These are phyloP conservation scores for Sphagnum fallax DNA, from an alignment of 228 moss, liverwort and hornwort genomes.

Conservation along the genomic window DNA sequence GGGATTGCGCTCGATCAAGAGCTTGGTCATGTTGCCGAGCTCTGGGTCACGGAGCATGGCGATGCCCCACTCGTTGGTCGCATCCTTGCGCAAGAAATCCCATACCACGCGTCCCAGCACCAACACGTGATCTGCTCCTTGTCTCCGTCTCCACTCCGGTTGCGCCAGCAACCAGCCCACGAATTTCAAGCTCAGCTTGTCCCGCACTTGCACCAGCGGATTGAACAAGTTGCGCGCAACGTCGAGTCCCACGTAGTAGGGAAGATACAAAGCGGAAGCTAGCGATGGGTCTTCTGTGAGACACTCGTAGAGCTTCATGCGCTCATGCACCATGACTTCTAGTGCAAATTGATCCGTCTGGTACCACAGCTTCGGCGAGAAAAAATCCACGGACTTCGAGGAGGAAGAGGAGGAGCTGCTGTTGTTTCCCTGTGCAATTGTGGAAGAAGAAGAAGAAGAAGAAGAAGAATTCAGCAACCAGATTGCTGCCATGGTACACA, in stretches of 20 bases:
- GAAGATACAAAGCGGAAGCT: slow-evolving; percentile 31
- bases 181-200: slow-evolving; percentile 21
- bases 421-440: not conserved
- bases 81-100: slow-evolving; percentile 32
- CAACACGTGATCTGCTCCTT: slow-evolving; percentile 35
- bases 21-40: slow-evolving; percentile 33
- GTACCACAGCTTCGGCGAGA: slow-evolving; percentile 31
- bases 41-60: slow-evolving; percentile 14
- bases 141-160: slow-evolving; percentile 13
- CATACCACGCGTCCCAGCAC: slow-evolving; percentile 28
- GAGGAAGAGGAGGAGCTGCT: not conserved
- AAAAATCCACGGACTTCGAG: slow-evolving; percentile 1
- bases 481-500: too few species aligned
- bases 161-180: slow-evolving; percentile 42
- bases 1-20: slow-evolving; percentile 29
- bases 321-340: slow-evolving; percentile 24
- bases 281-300: slow-evolving; percentile 21
- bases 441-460: not conserved
- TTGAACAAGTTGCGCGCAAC: slow-evolving; percentile 12
- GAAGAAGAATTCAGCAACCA: not conserved
- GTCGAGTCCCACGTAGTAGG: slow-evolving; percentile 38
- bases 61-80: slow-evolving; percentile 26
- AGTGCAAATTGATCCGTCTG: slow-evolving; percentile 38
- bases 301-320: slow-evolving; percentile 26
- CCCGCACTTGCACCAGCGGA: slow-evolving; percentile 19